Percentiles rank a stretch among this genome's conserved stretches.
phyloP scores from a whole-genome alignment of 2,329 filamentous ascomycete species.

The Lasiodiplodia sp. region DNA sequence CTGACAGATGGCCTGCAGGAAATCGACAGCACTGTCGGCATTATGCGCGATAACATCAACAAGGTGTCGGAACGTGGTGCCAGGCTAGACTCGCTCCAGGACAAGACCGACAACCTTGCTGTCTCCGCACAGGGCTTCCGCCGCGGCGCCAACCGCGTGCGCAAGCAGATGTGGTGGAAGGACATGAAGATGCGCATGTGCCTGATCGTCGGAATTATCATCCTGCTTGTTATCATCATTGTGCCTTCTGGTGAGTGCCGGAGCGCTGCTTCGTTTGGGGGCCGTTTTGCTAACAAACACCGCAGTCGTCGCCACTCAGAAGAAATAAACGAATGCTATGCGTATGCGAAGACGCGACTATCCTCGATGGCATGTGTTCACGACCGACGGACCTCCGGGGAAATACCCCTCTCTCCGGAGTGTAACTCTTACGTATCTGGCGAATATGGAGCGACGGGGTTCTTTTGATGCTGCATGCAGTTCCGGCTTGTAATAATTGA shows the following conservation, averaged over 20 bases:
- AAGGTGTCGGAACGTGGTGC: conserved; percentile 94
- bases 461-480: conserved; percentile 31
- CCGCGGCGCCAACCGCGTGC: conserved; percentile 92
- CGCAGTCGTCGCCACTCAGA: conserved; percentile 32
- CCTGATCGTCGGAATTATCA: conserved; percentile 86
- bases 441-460: conserved; percentile 31
- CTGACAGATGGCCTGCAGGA: conserved; percentile 64
- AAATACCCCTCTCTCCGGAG: conserved; percentile 22
- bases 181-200: conserved; percentile 99
- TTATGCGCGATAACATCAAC: conserved; percentile 98
- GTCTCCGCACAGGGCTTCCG: conserved; percentile 94
- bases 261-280: background rate
- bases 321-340: conserved; percentile 28
- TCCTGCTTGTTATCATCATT: conserved; percentile 92
- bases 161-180: conserved; percentile 99
- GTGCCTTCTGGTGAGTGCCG: conserved; percentile 79
- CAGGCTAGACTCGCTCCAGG: conserved; percentile 83
- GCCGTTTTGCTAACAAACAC: conserved; percentile 33
- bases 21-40: conserved; percentile 94
- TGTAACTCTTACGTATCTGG: conserved; percentile 31
- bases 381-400: conserved; percentile 29
- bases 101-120: conserved; percentile 93
- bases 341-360: conserved; percentile 24
- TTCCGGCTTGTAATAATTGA: conserved; percentile 31
- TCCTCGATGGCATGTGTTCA: conserved; percentile 29